Evolutionary conservation across 2,329 filamentous ascomycete genomes (phyloP), one percentile per base, ranked within the genome.

Genomic region (Diplodia seriata): DNA sequence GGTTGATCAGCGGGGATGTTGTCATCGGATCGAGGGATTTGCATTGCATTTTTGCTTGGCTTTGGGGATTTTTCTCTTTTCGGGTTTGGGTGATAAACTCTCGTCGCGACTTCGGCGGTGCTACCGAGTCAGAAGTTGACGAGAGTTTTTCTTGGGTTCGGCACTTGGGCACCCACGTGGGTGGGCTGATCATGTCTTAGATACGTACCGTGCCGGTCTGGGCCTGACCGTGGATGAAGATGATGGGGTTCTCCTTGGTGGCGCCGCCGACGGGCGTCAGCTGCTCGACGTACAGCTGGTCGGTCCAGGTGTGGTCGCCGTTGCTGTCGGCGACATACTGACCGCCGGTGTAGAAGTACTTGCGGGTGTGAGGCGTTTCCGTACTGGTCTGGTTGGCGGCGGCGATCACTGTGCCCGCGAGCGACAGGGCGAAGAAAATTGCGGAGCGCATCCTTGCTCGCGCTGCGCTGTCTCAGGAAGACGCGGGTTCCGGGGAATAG

Each of bases 211-310:
- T 63, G 20, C 59, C 59, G 2, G 59, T 63, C n/a, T 63, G 59
- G 11, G 59, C 59, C 43, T 65, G 62, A 4, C 62, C 62, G 50
- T 65, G 62, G 36, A 65, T 65, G 50, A 65, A 55, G 23, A 63
- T 20, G 31, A 63, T 51, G 18, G 59, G 59, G 40, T 23, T 38
- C 26, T 29, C 64, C 51, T 50, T 66, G n/a, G 53, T 57, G 12
- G 29, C 38, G 49, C 9, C 14, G 71, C 71, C 6, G 68, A 38
- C 40, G 11, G 64, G 53, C 2, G 43, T 72, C 29, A 76, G 70
- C 54, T 76, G 76, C 20, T 78, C 75, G 54, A 75, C 73, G 59
- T 76, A 76, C 15, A 77, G 73, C 61, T 75, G 73, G 33, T 69
- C 69, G 62, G 29, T 69, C 7, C 59, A 62, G 26, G 26, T 51